Evolutionary conservation across 805 yeast genomes (phyloP).

Genomic region (Teunomyces kruisii): DNA sequence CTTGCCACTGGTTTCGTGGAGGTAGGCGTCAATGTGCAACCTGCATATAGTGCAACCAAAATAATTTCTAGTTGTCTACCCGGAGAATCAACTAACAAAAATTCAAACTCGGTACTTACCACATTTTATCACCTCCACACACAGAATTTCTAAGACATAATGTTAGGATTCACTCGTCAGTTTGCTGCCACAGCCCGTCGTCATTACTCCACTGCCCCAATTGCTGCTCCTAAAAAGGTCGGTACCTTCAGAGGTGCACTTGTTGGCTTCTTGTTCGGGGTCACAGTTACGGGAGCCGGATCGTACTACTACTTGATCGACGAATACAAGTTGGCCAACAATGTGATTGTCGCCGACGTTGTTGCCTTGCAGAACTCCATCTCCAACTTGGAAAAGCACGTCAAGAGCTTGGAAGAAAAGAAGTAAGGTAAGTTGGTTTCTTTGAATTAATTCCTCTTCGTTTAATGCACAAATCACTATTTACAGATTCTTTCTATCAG

Average conservation of each 20-base stretch:
- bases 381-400: slow-evolving; percentile 65
- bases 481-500: neutral
- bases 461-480: slow-evolving; percentile 2
- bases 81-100: neutral
- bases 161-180: slow-evolving; percentile 19
- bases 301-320: slow-evolving; percentile 78
- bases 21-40: no score
- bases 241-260: slow-evolving; percentile 51
- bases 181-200: slow-evolving; percentile 18
- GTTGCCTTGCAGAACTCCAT: slow-evolving; percentile 68
- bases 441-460: neutral
- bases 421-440: slow-evolving; percentile 15
- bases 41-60: neutral
- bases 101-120: neutral
- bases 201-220: slow-evolving; percentile 28
- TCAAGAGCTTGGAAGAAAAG: slow-evolving; percentile 56
- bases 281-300: slow-evolving; percentile 68
- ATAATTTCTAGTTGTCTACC: no score
- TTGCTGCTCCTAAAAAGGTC: slow-evolving; percentile 30
- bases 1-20: no score
- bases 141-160: neutral
- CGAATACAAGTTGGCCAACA: slow-evolving; percentile 71
- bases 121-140: neutral
- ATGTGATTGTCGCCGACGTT: slow-evolving; percentile 73
- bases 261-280: slow-evolving; percentile 78